Evolutionary conservation across 768 basidiomycete genomes (phyloP).

Genomic region (Sarcodon aspratus): DNA sequence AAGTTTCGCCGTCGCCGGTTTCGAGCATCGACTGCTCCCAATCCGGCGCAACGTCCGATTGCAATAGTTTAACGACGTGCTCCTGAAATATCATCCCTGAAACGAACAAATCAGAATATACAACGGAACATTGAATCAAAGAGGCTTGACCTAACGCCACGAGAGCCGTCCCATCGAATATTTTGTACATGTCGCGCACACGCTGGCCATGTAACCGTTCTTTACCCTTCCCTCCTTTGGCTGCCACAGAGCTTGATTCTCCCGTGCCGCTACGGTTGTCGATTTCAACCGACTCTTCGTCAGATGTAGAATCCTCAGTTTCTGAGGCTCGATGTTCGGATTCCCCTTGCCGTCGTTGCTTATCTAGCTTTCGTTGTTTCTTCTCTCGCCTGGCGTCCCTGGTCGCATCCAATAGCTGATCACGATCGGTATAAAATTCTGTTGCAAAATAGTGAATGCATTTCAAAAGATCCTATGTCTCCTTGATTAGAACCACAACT

Average conservation of each 20-base stretch:
- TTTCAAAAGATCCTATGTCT: constrained; percentile 35
- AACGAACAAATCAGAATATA: no score
- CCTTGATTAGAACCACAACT: constrained; percentile 1
- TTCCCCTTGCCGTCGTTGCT: constrained; percentile 5
- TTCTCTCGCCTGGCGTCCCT: constrained; percentile 32
- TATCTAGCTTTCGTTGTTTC: constrained; percentile 19
- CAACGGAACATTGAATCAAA: no score
- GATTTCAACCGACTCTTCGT: constrained; percentile 7
- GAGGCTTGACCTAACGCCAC: constrained; percentile 50
- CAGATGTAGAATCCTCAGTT: constrained; percentile 8
- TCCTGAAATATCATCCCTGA: no score
- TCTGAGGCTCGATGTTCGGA: constrained; percentile 6
- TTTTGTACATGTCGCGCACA: constrained; percentile 59
- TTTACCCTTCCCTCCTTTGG: constrained; percentile 3
- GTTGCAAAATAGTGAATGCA: constrained; percentile 39
- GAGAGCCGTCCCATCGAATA: constrained; percentile 62
- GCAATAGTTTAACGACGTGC: no score
- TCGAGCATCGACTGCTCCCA: no score
- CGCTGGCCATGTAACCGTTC: constrained; percentile 1
- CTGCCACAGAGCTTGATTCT: constrained; percentile 1
- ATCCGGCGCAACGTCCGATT: no score
- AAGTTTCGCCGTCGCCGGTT: no score
- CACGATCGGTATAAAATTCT: constrained; percentile 49
- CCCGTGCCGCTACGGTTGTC: constrained; percentile 7
- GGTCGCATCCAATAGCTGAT: constrained; percentile 42